Evolutionary conservation across 768 basidiomycete species (phyloP), one percentile per base, ranked within the genome.

Genomic region (Fibroporia radiculosa): DNA sequence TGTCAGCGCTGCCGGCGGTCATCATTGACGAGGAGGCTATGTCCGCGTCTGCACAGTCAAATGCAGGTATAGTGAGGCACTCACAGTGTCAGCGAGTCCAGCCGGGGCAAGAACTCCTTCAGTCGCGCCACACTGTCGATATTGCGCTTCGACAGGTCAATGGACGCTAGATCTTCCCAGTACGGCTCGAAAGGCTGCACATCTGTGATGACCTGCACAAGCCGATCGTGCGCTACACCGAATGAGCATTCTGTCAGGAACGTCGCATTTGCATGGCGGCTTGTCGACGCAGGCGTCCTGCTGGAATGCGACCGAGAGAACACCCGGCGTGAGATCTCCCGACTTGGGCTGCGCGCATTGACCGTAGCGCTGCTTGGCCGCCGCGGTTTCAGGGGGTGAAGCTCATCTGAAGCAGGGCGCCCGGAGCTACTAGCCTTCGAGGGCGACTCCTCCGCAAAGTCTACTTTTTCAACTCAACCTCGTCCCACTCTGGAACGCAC

Each of bases 241-340:
- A 99, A 99, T 32, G 93, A 97, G 59, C 93, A 97, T 59, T 98
- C 93, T 10, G 95, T 98, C 51, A 98, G 70, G 68, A 84, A 95
- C 1, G 84, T 85, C 7, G 71, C 74, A 51, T 84, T 70, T 12
- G 44, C 52, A 32, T 47, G 55, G 19, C 37, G 33, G 6, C 49
- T 40, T 8, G 50, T 32, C 11, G 44, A 45, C 1, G 35, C 33
- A 8, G 51, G 37, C 22, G 44, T 19, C 43, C 43, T 37, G n/a
- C 23, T 28, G 27, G 45, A 38, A 48, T 46, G 40, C 52, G 58
- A 57, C 49, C 61, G 56, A 51, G 62, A 43, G 57, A 60, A 42
- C 64, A 64, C 29, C 56, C 54, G 29, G 61, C 66, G 53, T 65
- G 66, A 23, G 7, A 34, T 19, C 6, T 44, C 49, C 3, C 52